Base-by-base conservation (phyloP, 2,329 filamentous ascomycete genomes). In the Zymoseptoria tritici region DNA sequence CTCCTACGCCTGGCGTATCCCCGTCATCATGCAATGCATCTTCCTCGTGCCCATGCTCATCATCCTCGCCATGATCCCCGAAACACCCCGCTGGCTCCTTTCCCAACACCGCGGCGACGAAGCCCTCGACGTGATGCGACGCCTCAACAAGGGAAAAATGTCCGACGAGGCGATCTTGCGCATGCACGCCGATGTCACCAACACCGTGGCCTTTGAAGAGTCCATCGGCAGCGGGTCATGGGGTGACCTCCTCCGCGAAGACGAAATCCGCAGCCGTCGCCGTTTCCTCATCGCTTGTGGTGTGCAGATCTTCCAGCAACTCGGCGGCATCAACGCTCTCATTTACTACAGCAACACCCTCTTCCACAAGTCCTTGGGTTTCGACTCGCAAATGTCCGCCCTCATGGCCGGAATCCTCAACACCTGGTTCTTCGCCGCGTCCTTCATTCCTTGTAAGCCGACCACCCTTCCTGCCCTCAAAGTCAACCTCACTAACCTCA, bases 401-500 rank as follows among this genome's bases (percentile, higher is more conserved):
- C 62, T 72, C 52, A 71, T 71, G 70, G 67, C 69, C 21, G 70
- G 70, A 1, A 64, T 70, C 51, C 36, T 75, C 68, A 65, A 77
- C 55, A 81, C 79, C 1, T 79, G 80, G 64, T 81, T 81, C 67
- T 81, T 82, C 66, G 60, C 78, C 51, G 79, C 79, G 2, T 81
- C 79, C 2, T 77, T 78, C 68, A 70, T 82, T 13, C 74, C 79
- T 1, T 75, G 55, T 56, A 50, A 50, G 21, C 21, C 4, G 2
- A 22, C 21, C 21, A 22, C 21, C 21, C 21, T 22, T 22, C 21
- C 21, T 22, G 21, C 21, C 4, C 21, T 22, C 21, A n/a, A n/a
- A n/a, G n/a, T n/a, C 22, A 24, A 24, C 22, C 22, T 24, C 22
- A 24, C 22, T 24, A 1, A 22, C n/a, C 51, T 53, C 13, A 31